Evolutionary conservation across 2,329 filamentous ascomycete genomes (phyloP).

Genomic region (Diaporthe ampelina): DNA sequence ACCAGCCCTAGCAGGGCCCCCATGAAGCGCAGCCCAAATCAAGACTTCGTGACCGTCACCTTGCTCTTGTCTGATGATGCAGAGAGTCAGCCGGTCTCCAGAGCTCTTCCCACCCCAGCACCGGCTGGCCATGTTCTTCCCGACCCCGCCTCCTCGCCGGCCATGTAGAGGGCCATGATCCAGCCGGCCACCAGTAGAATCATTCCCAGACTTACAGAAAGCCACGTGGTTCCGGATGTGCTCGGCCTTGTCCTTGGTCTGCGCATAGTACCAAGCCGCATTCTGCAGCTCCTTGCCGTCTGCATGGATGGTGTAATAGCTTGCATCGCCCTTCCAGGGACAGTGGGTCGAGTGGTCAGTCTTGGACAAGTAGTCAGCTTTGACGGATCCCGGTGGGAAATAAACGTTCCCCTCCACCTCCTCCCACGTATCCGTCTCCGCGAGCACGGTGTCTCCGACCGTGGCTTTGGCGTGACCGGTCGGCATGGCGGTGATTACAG

Average conservation of each 20-base stretch:
- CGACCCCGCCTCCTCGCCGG: constrained; percentile 3
- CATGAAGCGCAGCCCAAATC: constrained; percentile 17
- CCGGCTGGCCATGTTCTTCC: background rate
- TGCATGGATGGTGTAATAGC: constrained; percentile 67
- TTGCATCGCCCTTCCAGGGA: constrained; percentile 70
- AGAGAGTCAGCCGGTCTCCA: constrained; percentile 26
- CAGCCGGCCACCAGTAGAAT: background rate
- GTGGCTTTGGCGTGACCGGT: constrained; percentile 56
- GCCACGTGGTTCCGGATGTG: constrained; percentile 69
- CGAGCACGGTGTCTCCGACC: constrained; percentile 63
- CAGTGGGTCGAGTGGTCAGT: constrained; percentile 64
- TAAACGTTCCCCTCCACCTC: constrained; percentile 72
- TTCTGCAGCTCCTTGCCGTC: constrained; percentile 64
- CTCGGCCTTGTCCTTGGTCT: constrained; percentile 61
- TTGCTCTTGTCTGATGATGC: constrained; percentile 53
- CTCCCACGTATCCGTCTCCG: constrained; percentile 65
- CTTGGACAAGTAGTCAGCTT: constrained; percentile 58
- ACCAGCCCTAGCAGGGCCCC: constrained; percentile 22
- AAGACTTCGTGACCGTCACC: constrained; percentile 46
- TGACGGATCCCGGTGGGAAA: constrained; percentile 62
- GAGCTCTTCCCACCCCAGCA: background rate
- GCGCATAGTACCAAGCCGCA: constrained; percentile 71
- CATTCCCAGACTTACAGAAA: constrained; percentile 62
- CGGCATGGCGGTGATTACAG: constrained; percentile 37
- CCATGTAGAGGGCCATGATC: background rate